Base-by-base conservation (phyloP, 1,284 basidiomycete genomes). In the Chalciporus sp. region DNA sequence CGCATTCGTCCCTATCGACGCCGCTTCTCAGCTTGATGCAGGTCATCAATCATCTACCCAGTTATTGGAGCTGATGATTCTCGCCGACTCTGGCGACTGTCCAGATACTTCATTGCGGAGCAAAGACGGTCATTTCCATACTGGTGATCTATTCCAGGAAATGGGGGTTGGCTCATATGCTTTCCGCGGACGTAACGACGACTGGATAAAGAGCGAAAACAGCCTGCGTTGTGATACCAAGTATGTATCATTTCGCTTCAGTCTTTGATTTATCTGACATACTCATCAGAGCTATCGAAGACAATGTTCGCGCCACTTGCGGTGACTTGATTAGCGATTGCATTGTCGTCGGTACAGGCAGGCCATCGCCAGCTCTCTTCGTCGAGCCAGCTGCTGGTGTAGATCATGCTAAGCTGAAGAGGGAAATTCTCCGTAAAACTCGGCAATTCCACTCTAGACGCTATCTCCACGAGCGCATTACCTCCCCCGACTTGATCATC, bases 131-230 rank as follows among this genome's bases (percentile, higher is more conserved):
- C 73, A 86, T 61, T 88, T 85, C 71, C 86, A 88, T 67, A 90
- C 88, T 11, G 87, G 87, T 6, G 87, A 90, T 65, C 72, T 90
- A 23, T 90, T 90, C 75, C 76, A 82, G 58, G 81, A 86, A 64
- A 72, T 77, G 31, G 55, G 71, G 2, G 75, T 80, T 1, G 83
- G 84, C 0, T 71, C 70, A 56, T 90, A 84, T 67, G 65, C 82
- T 28, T 86, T 81, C 63, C 78, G 84, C 46, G 87, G 87, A 16
- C 78, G 87, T 41, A 81, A 88, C 58, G 87, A 89, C 58, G 87
- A 90, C 66, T 90, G 87, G 87, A 89, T 90, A 67, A 89, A 89
- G 72, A 85, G 82, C 41, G 83, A 87, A 63, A 87, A 80, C 66
- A 85, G 86, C 60, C 72, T 88, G 55, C 79, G 85, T 37, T 88